Evolutionary conservation across 2,329 filamentous ascomycete species (phyloP).

Genomic region (Xylariales sp.): DNA sequence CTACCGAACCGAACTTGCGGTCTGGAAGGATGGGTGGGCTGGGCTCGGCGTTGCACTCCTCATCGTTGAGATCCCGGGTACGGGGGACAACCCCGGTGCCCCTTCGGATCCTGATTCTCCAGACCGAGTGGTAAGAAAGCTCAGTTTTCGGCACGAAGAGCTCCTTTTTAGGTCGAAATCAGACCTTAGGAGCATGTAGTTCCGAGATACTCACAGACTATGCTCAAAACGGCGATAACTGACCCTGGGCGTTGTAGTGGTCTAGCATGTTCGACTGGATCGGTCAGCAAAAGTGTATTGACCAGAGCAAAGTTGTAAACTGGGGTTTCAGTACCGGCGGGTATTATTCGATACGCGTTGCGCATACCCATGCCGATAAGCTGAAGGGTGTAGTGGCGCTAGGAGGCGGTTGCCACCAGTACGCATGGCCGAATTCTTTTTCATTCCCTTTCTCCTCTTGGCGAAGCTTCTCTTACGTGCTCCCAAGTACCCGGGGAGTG

Average conservation of each 20-base stretch:
- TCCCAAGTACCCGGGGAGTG: too few relatives aligned
- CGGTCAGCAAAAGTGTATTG: constrained; percentile 58
- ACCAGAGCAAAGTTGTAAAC: constrained; percentile 59
- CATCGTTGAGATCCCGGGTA: constrained; percentile 68
- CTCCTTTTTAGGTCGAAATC: too few relatives aligned
- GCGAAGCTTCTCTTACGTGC: background rate
- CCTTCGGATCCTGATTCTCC: constrained; percentile 59
- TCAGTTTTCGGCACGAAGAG: too few relatives aligned
- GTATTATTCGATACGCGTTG: constrained; percentile 67
- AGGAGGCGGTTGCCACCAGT: constrained; percentile 64
- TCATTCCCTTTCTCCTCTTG: background rate
- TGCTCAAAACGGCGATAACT: too few relatives aligned
- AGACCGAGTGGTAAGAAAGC: constrained; percentile 56
- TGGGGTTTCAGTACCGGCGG: constrained; percentile 71
- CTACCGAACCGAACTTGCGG: constrained; percentile 50
- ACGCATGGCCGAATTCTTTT: background rate
- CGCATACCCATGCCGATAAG: constrained; percentile 66
- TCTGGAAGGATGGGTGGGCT: constrained; percentile 51
- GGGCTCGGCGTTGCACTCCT: constrained; percentile 60
- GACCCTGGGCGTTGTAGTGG: constrained; percentile 48
- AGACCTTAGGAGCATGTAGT: too few relatives aligned
- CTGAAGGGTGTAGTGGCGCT: constrained; percentile 63
- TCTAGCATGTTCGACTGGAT: constrained; percentile 66
- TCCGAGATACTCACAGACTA: too few relatives aligned
- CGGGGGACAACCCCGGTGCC: constrained; percentile 65